Evolutionary conservation across 2,329 filamentous ascomycete species (phyloP).

Genomic region (Lomentospora prolificans): DNA sequence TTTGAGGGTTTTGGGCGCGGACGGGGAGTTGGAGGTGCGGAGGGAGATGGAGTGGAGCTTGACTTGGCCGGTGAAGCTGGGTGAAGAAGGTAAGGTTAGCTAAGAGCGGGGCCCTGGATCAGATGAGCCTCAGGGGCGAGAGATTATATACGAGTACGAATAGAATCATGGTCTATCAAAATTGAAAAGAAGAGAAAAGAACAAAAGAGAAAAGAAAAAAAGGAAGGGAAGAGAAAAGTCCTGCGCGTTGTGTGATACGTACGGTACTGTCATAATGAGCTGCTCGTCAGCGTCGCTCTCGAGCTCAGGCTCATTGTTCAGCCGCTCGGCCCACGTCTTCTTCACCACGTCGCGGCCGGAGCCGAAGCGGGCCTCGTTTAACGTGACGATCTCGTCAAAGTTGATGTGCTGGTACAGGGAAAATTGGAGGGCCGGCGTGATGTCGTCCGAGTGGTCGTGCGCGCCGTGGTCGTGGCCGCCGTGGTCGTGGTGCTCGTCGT

Average conservation of each 20-base stretch:
- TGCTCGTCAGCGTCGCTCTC: constrained; percentile 86
- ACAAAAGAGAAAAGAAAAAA: neutral
- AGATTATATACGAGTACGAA: too few species aligned
- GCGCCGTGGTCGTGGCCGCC: constrained; percentile 46
- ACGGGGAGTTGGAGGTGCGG: constrained; percentile 61
- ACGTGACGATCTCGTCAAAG: constrained; percentile 72
- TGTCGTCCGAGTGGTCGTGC: constrained; percentile 87
- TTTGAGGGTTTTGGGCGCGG: constrained; percentile 73
- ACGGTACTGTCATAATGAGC: constrained; percentile 87
- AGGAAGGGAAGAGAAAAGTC: constrained; percentile 4
- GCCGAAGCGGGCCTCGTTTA: constrained; percentile 67
- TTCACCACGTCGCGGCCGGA: constrained; percentile 67
- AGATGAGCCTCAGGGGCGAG: too few species aligned
- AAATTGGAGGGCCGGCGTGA: constrained; percentile 81
- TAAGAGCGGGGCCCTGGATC: too few species aligned
- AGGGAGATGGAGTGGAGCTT: constrained; percentile 85
- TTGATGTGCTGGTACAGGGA: constrained; percentile 88
- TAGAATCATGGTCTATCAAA: neutral
- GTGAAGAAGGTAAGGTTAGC: neutral
- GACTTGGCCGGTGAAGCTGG: constrained; percentile 83
- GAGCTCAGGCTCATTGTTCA: constrained; percentile 63
- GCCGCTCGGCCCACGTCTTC: constrained; percentile 83
- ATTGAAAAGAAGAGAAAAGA: neutral
- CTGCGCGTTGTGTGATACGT: constrained; percentile 32
- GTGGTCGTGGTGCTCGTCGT: constrained; percentile 39